These are phyloP conservation scores for Chimonanthus praecox DNA, from an alignment of 164 flowering plant genomes.

Conservation along the genomic window DNA sequence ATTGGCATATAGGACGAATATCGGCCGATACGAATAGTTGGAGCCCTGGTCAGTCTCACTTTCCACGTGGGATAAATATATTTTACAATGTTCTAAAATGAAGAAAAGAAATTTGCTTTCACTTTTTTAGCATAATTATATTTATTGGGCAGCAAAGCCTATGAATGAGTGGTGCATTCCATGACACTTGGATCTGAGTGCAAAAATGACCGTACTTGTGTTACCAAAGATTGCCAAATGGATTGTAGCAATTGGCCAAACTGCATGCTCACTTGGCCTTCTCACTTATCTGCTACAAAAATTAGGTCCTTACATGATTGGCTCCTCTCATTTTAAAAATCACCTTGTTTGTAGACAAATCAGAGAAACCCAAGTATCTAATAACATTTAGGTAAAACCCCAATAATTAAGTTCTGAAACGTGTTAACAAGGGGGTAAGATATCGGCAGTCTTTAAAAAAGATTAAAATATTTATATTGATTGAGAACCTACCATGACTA, in stretches of 20 bases:
- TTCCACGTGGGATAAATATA: too few species aligned
- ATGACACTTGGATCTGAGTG: neutral
- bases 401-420: neutral
- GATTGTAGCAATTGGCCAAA: neutral
- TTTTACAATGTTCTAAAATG: too few species aligned
- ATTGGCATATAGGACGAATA: too few species aligned
- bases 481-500: neutral
- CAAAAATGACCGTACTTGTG: neutral
- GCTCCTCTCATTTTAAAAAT: neutral
- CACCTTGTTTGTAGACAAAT: neutral
- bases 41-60: too few species aligned
- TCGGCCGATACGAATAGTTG: too few species aligned
- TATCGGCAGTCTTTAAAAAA: neutral
- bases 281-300: neutral
- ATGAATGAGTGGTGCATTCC: neutral
- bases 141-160: too few species aligned
- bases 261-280: neutral
- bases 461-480: too few species aligned
- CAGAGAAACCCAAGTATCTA: neutral
- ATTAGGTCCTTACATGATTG: neutral
- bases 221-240: neutral
- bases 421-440: neutral
- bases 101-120: too few species aligned
- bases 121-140: too few species aligned
- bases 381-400: neutral